Evolutionary conservation across 2,329 filamentous ascomycete species (phyloP).

Genomic region (Ophiocordyceps camponoti-floridani): DNA sequence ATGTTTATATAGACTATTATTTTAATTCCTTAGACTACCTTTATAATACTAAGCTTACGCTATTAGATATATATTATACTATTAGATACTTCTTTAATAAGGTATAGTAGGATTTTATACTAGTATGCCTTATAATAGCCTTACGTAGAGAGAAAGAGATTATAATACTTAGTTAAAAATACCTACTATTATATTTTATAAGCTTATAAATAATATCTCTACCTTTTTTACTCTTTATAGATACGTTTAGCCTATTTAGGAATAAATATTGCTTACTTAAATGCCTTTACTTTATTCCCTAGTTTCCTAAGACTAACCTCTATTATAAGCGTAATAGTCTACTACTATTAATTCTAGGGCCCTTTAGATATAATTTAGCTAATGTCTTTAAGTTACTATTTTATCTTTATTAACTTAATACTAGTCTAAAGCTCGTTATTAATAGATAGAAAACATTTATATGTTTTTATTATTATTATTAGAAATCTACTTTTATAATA

Average conservation of each 20-base stretch:
- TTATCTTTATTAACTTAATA: background rate
- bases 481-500: background rate
- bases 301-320: background rate
- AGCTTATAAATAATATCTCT: too few relatives aligned
- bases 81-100: too few relatives aligned
- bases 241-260: background rate
- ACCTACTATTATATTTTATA: too few relatives aligned
- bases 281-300: background rate
- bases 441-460: background rate
- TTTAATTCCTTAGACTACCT: too few relatives aligned
- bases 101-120: too few relatives aligned
- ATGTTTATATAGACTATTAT: too few relatives aligned
- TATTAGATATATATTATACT: too few relatives aligned
- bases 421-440: background rate
- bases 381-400: background rate
- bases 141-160: too few relatives aligned
- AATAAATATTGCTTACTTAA: background rate
- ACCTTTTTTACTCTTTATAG: background rate
- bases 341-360: background rate
- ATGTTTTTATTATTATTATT: background rate
- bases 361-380: background rate
- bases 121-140: too few relatives aligned
- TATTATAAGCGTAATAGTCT: background rate
- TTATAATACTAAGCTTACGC: too few relatives aligned
- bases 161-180: too few relatives aligned